A percentile compares a stretch with the other conserved stretches of the same genome.
These are phyloP conservation scores for Domatiomyces catenatus DNA, from an alignment of 2,329 filamentous ascomycete species.

Conservation along the genomic window DNA sequence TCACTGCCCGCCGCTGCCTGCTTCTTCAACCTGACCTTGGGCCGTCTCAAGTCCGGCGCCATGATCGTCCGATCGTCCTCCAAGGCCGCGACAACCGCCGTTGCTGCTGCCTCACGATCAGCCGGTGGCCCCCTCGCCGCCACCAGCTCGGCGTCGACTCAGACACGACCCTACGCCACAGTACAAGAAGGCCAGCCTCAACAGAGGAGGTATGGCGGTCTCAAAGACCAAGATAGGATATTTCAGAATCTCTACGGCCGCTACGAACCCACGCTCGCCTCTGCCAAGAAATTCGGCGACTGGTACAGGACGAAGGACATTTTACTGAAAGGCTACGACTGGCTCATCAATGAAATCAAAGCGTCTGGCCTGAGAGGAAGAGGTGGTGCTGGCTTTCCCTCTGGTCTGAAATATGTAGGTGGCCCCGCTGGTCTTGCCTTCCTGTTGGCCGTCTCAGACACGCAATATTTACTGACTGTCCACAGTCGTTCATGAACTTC, in stretches of 20 bases:
- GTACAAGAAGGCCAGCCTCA: constrained; percentile 57
- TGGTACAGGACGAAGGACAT: constrained; percentile 99
- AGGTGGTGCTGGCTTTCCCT: constrained; percentile 95
- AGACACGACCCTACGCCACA: constrained; percentile 61
- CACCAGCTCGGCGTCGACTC: constrained; percentile 22
- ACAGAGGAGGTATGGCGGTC: constrained; percentile 62
- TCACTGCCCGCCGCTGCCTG: neutral
- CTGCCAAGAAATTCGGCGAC: constrained; percentile 93
- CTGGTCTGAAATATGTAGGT: constrained; percentile 94
- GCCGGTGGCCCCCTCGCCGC: constrained; percentile 17
- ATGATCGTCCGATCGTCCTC: constrained; percentile 20
- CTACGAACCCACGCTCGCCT: constrained; percentile 79
- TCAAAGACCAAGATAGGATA: constrained; percentile 94
- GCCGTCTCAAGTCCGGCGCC: neutral
- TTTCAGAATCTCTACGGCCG: constrained; percentile 98
- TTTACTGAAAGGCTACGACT: constrained; percentile 88
- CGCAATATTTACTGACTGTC: constrained; percentile 8
- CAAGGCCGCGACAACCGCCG: constrained; percentile 18
- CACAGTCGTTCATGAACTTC: constrained; percentile 97
- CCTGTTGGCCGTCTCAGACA: no score
- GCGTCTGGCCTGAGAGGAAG: constrained; percentile 86
- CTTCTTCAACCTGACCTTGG: neutral
- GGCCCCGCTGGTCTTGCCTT: neutral
- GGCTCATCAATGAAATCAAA: constrained; percentile 97
- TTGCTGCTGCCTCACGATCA: constrained; percentile 34